A percentile compares a stretch with the other conserved stretches of the same genome.
Conservation (phyloP, 1,284 basidiomycete species). For the Cutaneotrichosporon spelunceum region DNA sequence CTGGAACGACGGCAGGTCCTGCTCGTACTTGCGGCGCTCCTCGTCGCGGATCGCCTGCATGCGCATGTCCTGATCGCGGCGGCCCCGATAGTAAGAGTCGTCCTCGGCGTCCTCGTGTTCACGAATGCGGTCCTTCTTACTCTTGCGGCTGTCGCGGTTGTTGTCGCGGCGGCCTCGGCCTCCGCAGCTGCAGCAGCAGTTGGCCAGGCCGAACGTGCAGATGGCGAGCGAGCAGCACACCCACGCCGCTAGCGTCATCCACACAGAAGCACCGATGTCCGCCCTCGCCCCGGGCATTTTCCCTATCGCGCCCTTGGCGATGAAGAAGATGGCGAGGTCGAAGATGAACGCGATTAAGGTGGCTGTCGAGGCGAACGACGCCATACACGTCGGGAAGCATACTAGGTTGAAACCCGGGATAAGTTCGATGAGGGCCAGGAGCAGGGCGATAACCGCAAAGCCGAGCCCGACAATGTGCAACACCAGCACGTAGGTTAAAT, state of each 20-base stretch:
- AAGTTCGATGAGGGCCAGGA: constrained; percentile 78
- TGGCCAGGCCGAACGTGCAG: constrained; percentile 74
- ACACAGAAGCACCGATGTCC: constrained; percentile 71
- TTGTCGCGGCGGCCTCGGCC: constrained; percentile 56
- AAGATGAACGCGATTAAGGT: constrained; percentile 78
- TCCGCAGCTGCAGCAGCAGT: constrained; percentile 78
- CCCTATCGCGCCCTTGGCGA: constrained; percentile 73
- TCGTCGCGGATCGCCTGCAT: constrained; percentile 44
- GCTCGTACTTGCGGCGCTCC: constrained; percentile 35
- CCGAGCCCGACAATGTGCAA: constrained; percentile 79
- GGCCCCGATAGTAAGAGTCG: constrained; percentile 29
- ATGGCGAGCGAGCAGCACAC: constrained; percentile 75
- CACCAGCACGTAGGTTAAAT: constrained; percentile 82
- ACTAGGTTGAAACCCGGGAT: constrained; percentile 77
- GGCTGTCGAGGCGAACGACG: constrained; percentile 67
- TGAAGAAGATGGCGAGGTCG: constrained; percentile 79
- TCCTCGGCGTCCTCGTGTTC: constrained; percentile 32
- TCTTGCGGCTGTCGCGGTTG: constrained; percentile 49
- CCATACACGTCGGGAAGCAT: constrained; percentile 76
- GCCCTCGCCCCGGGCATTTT: constrained; percentile 65
- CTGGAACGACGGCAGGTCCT: constrained; percentile 42
- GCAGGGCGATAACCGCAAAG: constrained; percentile 64
- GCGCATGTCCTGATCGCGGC: constrained; percentile 29
- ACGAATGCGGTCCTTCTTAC: constrained; percentile 35
- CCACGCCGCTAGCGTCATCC: constrained; percentile 82